These are phyloP conservation scores for Xylaria sp. DNA, from an alignment of 2,329 filamentous ascomycete genomes.

Conservation along the genomic window DNA sequence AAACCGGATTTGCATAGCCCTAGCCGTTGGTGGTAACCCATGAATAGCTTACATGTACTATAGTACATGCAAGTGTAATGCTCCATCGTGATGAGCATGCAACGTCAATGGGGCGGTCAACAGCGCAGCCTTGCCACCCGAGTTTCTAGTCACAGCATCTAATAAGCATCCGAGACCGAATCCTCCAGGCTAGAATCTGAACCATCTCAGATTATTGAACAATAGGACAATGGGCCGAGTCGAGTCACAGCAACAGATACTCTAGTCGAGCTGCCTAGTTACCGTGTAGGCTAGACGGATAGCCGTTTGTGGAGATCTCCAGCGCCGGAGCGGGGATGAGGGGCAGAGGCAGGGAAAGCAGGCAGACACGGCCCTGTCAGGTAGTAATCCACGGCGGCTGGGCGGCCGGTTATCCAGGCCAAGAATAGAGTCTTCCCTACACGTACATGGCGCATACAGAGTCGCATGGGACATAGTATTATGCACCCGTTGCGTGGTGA, in stretches of 20 bases:
- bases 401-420: background rate
- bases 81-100: background rate
- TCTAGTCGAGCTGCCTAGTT: background rate
- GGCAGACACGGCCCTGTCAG: too few relatives aligned
- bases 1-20: conserved; percentile 35
- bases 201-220: background rate
- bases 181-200: background rate
- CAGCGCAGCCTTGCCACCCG: background rate
- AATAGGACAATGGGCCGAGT: background rate
- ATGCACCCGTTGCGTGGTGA: background rate
- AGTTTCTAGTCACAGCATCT: background rate
- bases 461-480: background rate
- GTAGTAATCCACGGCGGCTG: too few relatives aligned
- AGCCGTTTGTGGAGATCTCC: background rate
- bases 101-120: background rate
- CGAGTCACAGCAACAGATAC: background rate
- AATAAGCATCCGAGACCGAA: background rate
- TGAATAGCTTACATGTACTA: background rate
- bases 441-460: background rate
- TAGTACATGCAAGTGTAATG: background rate
- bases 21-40: background rate
- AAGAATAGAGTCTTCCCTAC: background rate
- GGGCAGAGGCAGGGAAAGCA: background rate
- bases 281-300: background rate
- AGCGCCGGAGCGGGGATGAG: background rate